These are phyloP conservation scores for Babjeviella inositovora DNA, from an alignment of 805 yeast genomes.

Conservation along the genomic window DNA sequence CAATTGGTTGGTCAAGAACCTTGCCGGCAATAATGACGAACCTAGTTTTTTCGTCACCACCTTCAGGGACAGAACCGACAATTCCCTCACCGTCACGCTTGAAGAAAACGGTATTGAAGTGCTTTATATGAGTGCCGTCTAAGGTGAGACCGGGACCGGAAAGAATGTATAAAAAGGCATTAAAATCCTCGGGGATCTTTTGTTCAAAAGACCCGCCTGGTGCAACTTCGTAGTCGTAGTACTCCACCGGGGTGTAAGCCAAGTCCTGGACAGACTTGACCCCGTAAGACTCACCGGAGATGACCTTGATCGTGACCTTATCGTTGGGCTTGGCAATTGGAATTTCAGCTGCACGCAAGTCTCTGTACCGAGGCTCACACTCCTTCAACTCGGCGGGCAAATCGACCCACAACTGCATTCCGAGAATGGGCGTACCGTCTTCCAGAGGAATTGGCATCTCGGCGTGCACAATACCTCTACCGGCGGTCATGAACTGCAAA, in stretches of 20 bases:
- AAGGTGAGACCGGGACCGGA: constrained; percentile 41
- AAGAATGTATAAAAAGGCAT: constrained; percentile 53
- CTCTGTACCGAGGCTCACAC: constrained; percentile 63
- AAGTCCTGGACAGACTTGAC: constrained; percentile 57
- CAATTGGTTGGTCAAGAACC: constrained; percentile 54
- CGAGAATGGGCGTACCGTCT: constrained; percentile 32
- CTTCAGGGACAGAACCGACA: constrained; percentile 31
- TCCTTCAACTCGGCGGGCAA: constrained; percentile 50
- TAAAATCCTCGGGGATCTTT: constrained; percentile 39
- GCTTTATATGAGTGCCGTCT: constrained; percentile 20
- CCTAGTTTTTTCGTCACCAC: constrained; percentile 26
- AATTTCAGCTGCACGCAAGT: constrained; percentile 51
- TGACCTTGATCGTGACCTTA: constrained; percentile 50
- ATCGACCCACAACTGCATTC: constrained; percentile 84
- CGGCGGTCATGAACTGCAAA: constrained; percentile 89
- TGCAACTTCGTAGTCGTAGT: constrained; percentile 46
- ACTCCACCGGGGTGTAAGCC: constrained; percentile 71
- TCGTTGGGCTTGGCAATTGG: constrained; percentile 56
- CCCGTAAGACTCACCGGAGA: constrained; percentile 66
- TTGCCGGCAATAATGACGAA: constrained; percentile 69
- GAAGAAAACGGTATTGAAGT: constrained; percentile 43
- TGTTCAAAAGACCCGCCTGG: constrained; percentile 56
- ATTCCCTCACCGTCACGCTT: constrained; percentile 52
- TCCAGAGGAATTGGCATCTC: constrained; percentile 62
- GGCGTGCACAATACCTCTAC: constrained; percentile 71